phyloP scores from a whole-genome alignment of 2,329 filamentous ascomycete genomes.

The Chrysoporthe austroafricana region DNA sequence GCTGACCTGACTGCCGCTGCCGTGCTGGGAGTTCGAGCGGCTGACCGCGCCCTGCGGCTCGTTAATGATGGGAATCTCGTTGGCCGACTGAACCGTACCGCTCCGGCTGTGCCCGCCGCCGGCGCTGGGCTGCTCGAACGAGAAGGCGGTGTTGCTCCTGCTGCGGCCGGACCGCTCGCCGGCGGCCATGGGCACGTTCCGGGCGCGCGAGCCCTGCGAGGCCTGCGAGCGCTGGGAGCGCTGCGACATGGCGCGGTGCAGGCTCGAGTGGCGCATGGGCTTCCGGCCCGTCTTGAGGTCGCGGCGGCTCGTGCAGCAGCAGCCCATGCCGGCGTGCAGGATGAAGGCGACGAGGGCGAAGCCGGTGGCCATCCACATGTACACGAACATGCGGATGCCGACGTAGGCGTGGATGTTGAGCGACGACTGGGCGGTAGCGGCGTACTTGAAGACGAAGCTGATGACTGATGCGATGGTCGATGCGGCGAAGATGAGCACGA shows the following conservation, averaged over 20 bases:
- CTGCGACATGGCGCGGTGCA: conserved; percentile 27
- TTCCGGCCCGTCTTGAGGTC: conserved; percentile 51
- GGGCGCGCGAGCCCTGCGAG: conserved; percentile 14
- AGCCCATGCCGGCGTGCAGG: conserved; percentile 76
- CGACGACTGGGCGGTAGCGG: conserved; percentile 70
- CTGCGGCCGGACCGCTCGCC: conserved; percentile 12
- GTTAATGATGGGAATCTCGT: conserved; percentile 31
- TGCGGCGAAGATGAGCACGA: conserved; percentile 69
- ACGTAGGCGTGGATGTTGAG: conserved; percentile 76
- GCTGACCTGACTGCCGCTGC: conserved; percentile 20
- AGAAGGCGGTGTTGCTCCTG: conserved; percentile 28
- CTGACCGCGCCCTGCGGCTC: conserved; percentile 8
- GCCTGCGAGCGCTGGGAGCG: conserved; percentile 37
- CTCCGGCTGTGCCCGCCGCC: conserved; percentile 12
- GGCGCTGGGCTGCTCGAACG: conserved; percentile 20
- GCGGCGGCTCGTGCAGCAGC: conserved; percentile 68
- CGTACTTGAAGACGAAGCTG: conserved; percentile 79
- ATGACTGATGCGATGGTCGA: conserved; percentile 81
- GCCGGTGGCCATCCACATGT: conserved; percentile 83
- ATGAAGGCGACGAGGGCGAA: conserved; percentile 71
- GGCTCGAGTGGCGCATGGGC: conserved; percentile 31
- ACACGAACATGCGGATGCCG: conserved; percentile 76
- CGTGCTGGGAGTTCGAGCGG: conserved; percentile 8
- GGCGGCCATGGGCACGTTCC: conserved; percentile 12
- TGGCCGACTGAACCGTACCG: conserved; percentile 35